These are phyloP conservation scores for Galeopsis tetrahit DNA, from an alignment of 257 asterid genomes.

Conservation along the genomic window DNA sequence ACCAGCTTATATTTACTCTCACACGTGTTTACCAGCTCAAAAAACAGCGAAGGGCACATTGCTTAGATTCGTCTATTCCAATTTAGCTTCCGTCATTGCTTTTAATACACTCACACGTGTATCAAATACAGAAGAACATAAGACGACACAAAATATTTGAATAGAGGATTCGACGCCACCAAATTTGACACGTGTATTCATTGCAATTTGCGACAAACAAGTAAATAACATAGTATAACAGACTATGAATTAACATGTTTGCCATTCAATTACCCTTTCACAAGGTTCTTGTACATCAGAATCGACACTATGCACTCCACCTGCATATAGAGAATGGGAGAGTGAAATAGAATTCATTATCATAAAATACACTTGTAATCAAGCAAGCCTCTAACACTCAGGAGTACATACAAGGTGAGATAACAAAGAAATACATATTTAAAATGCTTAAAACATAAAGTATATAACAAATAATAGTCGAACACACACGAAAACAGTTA, in stretches of 20 bases:
- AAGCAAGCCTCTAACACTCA: slow-evolving; percentile 22
- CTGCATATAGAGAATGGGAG: background rate
- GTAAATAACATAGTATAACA: no score
- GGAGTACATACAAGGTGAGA: slow-evolving; percentile 8
- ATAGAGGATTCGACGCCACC: background rate
- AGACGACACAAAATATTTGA: background rate
- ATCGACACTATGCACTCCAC: no score
- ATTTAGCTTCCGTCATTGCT: background rate
- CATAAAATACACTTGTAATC: slow-evolving; percentile 14
- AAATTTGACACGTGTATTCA: background rate
- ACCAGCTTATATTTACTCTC: no score
- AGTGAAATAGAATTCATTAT: slow-evolving; percentile 1
- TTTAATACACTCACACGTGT: background rate
- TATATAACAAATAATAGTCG: slow-evolving; percentile 19
- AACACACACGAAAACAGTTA: slow-evolving; percentile 27
- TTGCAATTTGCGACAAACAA: no score
- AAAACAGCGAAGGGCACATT: no score
- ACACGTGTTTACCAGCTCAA: no score
- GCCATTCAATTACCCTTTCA: no score
- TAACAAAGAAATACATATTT: slow-evolving; percentile 7
- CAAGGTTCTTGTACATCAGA: no score
- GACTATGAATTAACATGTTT: no score
- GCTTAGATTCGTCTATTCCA: no score
- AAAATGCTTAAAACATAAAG: background rate
- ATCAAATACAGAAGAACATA: background rate